Evolutionary conservation across 2,329 filamentous ascomycete species (phyloP), one percentile per base, ranked within the genome.

Genomic region (Aspergillus pseudonomiae): DNA sequence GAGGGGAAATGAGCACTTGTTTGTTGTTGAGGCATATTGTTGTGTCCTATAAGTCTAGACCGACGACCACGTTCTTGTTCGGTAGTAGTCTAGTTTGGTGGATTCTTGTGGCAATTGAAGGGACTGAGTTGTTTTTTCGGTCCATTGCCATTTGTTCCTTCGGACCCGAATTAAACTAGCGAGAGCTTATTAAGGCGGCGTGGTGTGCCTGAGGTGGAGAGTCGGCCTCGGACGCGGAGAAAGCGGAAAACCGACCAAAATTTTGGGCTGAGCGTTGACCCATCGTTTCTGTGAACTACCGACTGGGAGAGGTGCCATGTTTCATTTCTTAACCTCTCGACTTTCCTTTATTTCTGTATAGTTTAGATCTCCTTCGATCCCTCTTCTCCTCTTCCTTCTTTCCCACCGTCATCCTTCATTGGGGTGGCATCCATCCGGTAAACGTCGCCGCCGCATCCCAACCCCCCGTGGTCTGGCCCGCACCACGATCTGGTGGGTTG

Each of bases 401-500:
- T 21, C 63, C 54, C 55, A 30, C 52, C 57, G 60, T 62, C 61
- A 52, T 56, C 66, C 50, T 62, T 59, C 46, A 48, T 45, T 28
- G 46, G 46, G 60, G 67, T 66, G 66, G 64, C 68, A 63, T 56
- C 50, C 62, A 61, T 59, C 50, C 62, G 58, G 61, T 63, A 57
- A 63, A 52, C 64, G 41, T 63, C 68, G 65, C 64, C 63, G 63
- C 62, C 68, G 68, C 71, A 73, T 70, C 70, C 69, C 67, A 66
- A 61, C 62, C 61, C 43, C 66, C 65, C 65, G 68, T 71, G 69
- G 65, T 68, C 69, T 71, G 66, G 70, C 66, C 68, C 72, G 70
- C 72, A 71, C 71, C 71, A 66, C 68, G 70, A 69, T 70, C 73
- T 69, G 72, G 73, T 71, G 72, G 74, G 71, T 68, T 71, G 64